Conservation (phyloP, 345 rosid species). For the Eucalyptus regnans region DNA sequence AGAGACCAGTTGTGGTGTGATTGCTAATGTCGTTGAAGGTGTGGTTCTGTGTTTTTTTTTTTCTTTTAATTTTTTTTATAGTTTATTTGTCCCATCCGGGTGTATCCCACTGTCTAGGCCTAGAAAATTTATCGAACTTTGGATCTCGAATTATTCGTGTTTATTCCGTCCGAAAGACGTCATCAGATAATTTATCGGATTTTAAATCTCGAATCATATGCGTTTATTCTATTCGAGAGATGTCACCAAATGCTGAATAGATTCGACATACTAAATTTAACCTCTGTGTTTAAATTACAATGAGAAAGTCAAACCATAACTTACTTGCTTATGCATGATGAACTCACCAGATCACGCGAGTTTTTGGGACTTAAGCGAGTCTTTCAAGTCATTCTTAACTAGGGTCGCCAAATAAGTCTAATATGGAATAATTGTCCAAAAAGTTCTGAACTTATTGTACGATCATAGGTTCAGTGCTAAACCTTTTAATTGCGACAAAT, state of each 20-base stretch:
- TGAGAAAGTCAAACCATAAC: neutral
- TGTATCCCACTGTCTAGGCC: neutral
- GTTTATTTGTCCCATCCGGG: neutral
- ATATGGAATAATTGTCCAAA: too few species aligned
- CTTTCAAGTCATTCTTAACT: neutral
- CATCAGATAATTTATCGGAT: neutral
- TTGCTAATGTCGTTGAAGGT: too few species aligned
- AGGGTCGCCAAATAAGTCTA: neutral
- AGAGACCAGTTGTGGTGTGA: too few species aligned
- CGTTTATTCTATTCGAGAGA: neutral
- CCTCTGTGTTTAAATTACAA: neutral
- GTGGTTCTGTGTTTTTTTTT: too few species aligned
- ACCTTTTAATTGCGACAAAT: neutral
- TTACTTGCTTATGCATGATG: neutral
- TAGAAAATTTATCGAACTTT: neutral
- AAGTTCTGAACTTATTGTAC: too few species aligned
- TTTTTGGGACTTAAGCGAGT: neutral
- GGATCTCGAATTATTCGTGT: neutral
- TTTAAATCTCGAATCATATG: too few species aligned
- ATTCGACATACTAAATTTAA: neutral
- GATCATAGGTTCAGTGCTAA: rapidly evolving
- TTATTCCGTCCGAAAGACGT: neutral
- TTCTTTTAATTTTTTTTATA: too few species aligned
- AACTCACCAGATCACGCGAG: neutral
- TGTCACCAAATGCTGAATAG: neutral